Conservation (phyloP, 345 rosid genomes). For the Mallotus nudiflorus region DNA sequence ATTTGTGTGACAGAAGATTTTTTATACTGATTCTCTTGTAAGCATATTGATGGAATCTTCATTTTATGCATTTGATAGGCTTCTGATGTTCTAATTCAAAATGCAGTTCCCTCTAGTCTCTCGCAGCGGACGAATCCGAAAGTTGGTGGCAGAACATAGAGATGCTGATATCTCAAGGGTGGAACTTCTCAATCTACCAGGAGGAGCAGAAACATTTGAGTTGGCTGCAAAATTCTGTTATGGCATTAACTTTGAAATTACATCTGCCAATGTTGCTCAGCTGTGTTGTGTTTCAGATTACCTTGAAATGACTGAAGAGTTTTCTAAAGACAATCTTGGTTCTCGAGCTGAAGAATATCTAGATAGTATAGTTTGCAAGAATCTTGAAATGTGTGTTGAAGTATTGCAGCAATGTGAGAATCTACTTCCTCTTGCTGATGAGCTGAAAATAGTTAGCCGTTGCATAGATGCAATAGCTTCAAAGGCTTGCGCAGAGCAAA, state of each 20-base stretch:
- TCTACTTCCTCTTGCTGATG: slow-evolving; percentile 92
- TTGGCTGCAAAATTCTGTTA: slow-evolving; percentile 94
- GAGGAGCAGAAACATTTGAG: slow-evolving; percentile 82
- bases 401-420: slow-evolving; percentile 86
- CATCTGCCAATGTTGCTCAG: slow-evolving; percentile 84
- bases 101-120: slow-evolving; percentile 94
- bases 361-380: slow-evolving; percentile 80
- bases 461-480: slow-evolving; percentile 94
- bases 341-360: slow-evolving; percentile 92
- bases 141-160: slow-evolving; percentile 81
- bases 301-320: slow-evolving; percentile 95
- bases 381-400: slow-evolving; percentile 81
- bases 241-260: slow-evolving; percentile 87
- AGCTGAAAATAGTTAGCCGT: slow-evolving; percentile 68
- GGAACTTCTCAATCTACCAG: slow-evolving; percentile 90
- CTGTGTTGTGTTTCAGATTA: slow-evolving; percentile 78
- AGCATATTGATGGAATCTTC: too few species aligned
- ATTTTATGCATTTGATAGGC: background rate
- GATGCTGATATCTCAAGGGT: slow-evolving; percentile 85
- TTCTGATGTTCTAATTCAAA: slow-evolving; percentile 9
- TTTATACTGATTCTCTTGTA: too few species aligned
- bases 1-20: too few species aligned
- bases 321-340: slow-evolving; percentile 78
- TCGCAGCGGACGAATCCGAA: slow-evolving; percentile 79
- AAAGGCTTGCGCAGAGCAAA: slow-evolving; percentile 87